phyloP scores from a whole-genome alignment of 352 stramenopile species.

The Thalassiosira allenii region DNA sequence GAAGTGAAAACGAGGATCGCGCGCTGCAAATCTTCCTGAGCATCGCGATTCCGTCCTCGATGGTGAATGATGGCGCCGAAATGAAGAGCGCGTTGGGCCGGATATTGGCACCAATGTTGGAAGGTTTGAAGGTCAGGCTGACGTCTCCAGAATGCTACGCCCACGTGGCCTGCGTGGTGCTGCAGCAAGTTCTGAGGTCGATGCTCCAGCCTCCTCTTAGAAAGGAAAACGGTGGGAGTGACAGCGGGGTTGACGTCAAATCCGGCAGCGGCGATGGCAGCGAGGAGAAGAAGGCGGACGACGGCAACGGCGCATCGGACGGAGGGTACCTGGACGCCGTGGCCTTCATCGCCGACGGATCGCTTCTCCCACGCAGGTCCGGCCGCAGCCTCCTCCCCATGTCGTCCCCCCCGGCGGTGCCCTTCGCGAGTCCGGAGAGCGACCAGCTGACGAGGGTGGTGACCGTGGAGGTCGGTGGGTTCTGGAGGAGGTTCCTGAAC shows the following conservation, averaged over 20 bases:
- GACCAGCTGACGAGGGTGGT: slow-evolving; percentile 46
- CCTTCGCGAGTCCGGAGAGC: slow-evolving; percentile 71
- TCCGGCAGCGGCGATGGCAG: slow-evolving; percentile 38
- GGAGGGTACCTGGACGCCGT: slow-evolving; percentile 54
- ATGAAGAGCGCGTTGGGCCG: background rate
- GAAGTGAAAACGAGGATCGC: slow-evolving; percentile 39
- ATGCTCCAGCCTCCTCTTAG: slow-evolving; percentile 56
- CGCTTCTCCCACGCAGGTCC: slow-evolving; percentile 81
- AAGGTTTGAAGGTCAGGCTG: slow-evolving; percentile 19
- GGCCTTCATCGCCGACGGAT: slow-evolving; percentile 79
- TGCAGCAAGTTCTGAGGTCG: slow-evolving; percentile 42
- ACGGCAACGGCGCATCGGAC: background rate
- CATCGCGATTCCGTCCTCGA: background rate
- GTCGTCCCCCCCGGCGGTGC: slow-evolving; percentile 76
- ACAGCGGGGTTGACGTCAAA: background rate
- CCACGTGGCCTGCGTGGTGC: slow-evolving; percentile 40
- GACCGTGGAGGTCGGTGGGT: slow-evolving; percentile 46
- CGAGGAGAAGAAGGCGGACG: background rate
- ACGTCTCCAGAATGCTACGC: slow-evolving; percentile 23
- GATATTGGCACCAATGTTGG: slow-evolving; percentile 12
- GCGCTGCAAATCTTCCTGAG: slow-evolving; percentile 49
- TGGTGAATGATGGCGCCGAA: background rate
- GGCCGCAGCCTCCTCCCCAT: slow-evolving; percentile 77
- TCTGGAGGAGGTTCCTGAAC: slow-evolving; percentile 54
- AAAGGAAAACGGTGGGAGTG: background rate